phyloP scores from a whole-genome alignment of 31 red algal species.

The Asparagopsis taxiformis region DNA sequence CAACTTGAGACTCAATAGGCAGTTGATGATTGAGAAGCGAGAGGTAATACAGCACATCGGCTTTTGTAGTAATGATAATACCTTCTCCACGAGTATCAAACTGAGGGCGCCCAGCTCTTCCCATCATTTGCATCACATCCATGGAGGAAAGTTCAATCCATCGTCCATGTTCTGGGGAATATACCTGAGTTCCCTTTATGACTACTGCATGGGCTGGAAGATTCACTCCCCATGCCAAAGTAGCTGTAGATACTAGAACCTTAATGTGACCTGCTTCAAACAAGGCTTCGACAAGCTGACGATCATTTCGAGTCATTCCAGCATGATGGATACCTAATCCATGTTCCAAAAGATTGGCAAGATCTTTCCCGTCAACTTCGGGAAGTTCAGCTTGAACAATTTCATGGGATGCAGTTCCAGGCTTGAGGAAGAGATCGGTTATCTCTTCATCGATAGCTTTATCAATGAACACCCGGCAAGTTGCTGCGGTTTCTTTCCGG shows the following conservation, averaged over 20 bases:
- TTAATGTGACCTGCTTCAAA: constrained; percentile 82
- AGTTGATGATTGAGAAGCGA: constrained; percentile 75
- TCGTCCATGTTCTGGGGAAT: constrained; percentile 71
- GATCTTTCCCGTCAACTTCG: constrained; percentile 57
- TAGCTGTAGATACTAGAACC: constrained; percentile 91
- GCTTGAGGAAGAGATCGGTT: constrained; percentile 70
- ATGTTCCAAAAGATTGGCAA: constrained; percentile 49
- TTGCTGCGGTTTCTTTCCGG: constrained; percentile 80
- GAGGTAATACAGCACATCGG: constrained; percentile 81
- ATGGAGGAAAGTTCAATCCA: constrained; percentile 85
- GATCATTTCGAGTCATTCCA: constrained; percentile 82
- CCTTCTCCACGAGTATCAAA: constrained; percentile 90
- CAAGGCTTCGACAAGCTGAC: constrained; percentile 79
- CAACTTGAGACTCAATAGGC: constrained; percentile 90
- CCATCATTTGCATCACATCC: constrained; percentile 99
- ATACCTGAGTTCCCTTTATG: constrained; percentile 97
- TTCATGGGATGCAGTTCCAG: constrained; percentile 47
- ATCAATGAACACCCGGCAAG: constrained; percentile 69
- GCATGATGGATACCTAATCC: constrained; percentile 96
- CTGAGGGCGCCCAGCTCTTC: constrained; percentile 94
- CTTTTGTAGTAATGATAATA: constrained; percentile 91
- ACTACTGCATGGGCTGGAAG: constrained; percentile 96
- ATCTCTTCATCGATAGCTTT: constrained; percentile 79
- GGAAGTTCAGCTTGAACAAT: constrained; percentile 60
- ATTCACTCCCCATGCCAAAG: constrained; percentile 99